Evolutionary conservation across 1,284 basidiomycete species (phyloP).

Genomic region (Psilocybe mexicana): DNA sequence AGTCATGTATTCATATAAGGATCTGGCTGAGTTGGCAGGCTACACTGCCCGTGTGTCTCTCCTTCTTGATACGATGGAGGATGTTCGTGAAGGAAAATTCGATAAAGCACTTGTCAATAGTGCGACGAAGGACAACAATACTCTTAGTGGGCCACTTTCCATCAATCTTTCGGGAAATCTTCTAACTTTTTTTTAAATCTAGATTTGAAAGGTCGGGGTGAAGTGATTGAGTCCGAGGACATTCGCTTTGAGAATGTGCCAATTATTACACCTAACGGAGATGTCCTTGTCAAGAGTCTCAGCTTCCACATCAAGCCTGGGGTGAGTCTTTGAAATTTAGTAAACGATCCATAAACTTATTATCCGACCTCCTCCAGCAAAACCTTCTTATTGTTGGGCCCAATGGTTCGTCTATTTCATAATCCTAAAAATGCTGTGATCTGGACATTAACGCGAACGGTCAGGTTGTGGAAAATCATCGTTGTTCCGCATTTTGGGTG

Average conservation of each 20-base stretch:
- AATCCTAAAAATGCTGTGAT: neutral
- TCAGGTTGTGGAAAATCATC: slow-evolving; percentile 86
- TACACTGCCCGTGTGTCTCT: slow-evolving; percentile 92
- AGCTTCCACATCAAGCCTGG: slow-evolving; percentile 91
- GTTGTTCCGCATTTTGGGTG: slow-evolving; percentile 93
- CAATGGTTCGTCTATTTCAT: slow-evolving; percentile 56
- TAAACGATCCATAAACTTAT: slow-evolving; percentile 1
- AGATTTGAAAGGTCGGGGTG: slow-evolving; percentile 84
- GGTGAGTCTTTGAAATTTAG: slow-evolving; percentile 47
- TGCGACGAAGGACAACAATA: slow-evolving; percentile 77
- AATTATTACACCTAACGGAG: slow-evolving; percentile 95
- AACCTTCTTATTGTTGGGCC: slow-evolving; percentile 91
- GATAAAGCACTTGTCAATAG: slow-evolving; percentile 87
- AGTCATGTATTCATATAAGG: slow-evolving; percentile 96
- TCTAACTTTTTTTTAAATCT: neutral
- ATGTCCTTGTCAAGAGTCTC: slow-evolving; percentile 82
- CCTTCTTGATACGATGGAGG: slow-evolving; percentile 90
- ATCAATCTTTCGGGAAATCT: neutral
- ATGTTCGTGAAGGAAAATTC: slow-evolving; percentile 83
- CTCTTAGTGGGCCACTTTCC: slow-evolving; percentile 56
- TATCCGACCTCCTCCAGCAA: slow-evolving; percentile 51
- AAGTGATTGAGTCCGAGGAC: slow-evolving; percentile 81
- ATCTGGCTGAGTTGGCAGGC: slow-evolving; percentile 93
- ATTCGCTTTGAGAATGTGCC: slow-evolving; percentile 94
- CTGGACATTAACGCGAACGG: neutral